Evolutionary conservation across 768 basidiomycete species (phyloP).

Genomic region (Leccinum truebloodii): DNA sequence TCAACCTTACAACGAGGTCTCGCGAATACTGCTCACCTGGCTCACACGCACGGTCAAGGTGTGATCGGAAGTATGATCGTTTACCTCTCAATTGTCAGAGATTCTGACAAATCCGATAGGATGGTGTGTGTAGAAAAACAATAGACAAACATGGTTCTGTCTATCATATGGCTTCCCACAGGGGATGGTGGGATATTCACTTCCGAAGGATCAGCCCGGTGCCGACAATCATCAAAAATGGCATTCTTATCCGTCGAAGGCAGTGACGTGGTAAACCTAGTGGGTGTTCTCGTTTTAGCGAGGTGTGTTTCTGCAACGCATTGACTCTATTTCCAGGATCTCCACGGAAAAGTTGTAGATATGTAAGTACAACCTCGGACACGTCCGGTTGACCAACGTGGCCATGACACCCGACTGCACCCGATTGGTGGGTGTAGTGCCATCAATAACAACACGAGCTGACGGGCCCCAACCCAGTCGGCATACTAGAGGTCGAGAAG

Average conservation of each 20-base stretch:
- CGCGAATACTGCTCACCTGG: slow-evolving; percentile 47
- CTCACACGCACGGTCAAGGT: slow-evolving; percentile 51
- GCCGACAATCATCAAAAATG: slow-evolving; percentile 23
- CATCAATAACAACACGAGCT: slow-evolving; percentile 39
- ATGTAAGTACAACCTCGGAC: slow-evolving; percentile 41
- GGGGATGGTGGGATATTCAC: slow-evolving; percentile 41
- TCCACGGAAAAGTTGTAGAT: slow-evolving; percentile 46
- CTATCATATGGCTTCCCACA: slow-evolving; percentile 53
- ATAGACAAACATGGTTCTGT: slow-evolving; percentile 50
- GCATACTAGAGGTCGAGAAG: slow-evolving; percentile 51
- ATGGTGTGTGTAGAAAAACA: slow-evolving; percentile 51
- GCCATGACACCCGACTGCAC: slow-evolving; percentile 48
- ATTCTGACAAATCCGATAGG: slow-evolving; percentile 31
- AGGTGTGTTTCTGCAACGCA: slow-evolving; percentile 18
- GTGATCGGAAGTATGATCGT: slow-evolving; percentile 46
- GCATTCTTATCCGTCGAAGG: slow-evolving; percentile 57
- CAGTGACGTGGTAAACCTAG: slow-evolving; percentile 47
- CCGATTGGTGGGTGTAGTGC: slow-evolving; percentile 51
- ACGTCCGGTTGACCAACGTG: slow-evolving; percentile 50
- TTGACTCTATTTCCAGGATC: slow-evolving; percentile 35
- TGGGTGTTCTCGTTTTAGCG: slow-evolving; percentile 21
- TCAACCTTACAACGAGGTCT: slow-evolving; percentile 38
- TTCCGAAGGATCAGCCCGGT: slow-evolving; percentile 7
- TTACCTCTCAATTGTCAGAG: slow-evolving; percentile 1
- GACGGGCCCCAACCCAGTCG: slow-evolving; percentile 47